phyloP scores from a whole-genome alignment of 2,329 filamentous ascomycete genomes.

The Orbilia brochopaga region DNA sequence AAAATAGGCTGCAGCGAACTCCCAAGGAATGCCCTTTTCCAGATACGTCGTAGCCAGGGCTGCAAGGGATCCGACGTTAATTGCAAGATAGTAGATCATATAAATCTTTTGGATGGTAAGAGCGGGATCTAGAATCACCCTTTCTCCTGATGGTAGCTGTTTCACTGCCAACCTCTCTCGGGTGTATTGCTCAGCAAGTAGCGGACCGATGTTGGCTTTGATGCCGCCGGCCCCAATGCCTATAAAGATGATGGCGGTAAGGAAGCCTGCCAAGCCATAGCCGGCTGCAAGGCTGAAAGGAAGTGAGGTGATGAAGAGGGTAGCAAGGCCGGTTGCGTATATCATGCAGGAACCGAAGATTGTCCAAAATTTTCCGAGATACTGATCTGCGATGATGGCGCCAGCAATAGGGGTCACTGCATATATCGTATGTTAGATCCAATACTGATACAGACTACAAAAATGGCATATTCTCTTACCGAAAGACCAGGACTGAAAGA shows the following conservation, averaged over 20 bases:
- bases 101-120: constrained; percentile 73
- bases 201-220: constrained; percentile 68
- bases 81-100: constrained; percentile 76
- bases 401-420: constrained; percentile 65
- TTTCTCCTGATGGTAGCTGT: constrained; percentile 63
- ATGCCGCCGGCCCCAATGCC: constrained; percentile 72
- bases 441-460: constrained; percentile 64
- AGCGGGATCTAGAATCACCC: constrained; percentile 71
- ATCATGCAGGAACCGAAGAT: constrained; percentile 65
- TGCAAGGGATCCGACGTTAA: constrained; percentile 75
- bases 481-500: constrained; percentile 65
- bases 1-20: constrained; percentile 61
- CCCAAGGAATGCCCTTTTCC: constrained; percentile 71
- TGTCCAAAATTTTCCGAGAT: constrained; percentile 68
- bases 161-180: constrained; percentile 64
- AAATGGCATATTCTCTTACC: constrained; percentile 64
- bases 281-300: constrained; percentile 63
- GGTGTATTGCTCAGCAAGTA: constrained; percentile 71
- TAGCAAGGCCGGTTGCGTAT: constrained; percentile 66
- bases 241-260: constrained; percentile 67
- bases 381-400: constrained; percentile 67
- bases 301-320: constrained; percentile 65
- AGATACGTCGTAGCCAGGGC: constrained; percentile 71
- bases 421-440: constrained; percentile 64
- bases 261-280: constrained; percentile 64